A percentile compares a stretch with the other conserved stretches of the same genome.
These are phyloP conservation scores for Cajanus cajan DNA, from an alignment of 306 rosid genomes.

Conservation along the genomic window DNA sequence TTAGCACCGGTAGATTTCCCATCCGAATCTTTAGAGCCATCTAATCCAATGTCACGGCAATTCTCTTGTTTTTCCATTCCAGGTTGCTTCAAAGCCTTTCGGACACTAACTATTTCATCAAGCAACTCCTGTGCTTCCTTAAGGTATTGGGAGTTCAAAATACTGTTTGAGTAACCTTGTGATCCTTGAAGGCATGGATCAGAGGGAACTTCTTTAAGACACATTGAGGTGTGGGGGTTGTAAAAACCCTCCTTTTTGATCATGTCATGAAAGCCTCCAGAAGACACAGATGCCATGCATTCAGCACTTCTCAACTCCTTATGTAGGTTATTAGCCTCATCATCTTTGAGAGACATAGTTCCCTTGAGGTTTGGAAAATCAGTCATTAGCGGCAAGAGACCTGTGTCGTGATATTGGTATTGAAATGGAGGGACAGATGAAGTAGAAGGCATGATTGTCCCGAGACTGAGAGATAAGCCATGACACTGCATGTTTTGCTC, in stretches of 20 bases:
- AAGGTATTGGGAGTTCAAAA: conserved; percentile 51
- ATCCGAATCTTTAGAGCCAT: conserved; percentile 51
- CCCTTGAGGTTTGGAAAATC: conserved; percentile 14
- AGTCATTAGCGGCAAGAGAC: conserved; percentile 45
- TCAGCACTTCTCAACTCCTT: conserved; percentile 46
- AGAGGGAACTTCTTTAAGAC: conserved; percentile 29
- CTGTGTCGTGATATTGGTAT: conserved; percentile 48
- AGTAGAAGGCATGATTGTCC: conserved; percentile 46
- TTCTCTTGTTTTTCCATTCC: conserved; percentile 47
- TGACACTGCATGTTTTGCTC: conserved; percentile 57
- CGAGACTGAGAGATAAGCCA: conserved; percentile 75
- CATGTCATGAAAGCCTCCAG: conserved; percentile 35
- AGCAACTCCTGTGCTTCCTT: conserved; percentile 72
- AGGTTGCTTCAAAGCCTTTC: conserved; percentile 62
- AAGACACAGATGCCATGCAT: conserved; percentile 40
- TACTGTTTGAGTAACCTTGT: conserved; percentile 30
- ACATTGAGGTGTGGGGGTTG: conserved; percentile 36
- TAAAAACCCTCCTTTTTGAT: conserved; percentile 48
- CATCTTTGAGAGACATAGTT: background rate
- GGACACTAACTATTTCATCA: conserved; percentile 65
- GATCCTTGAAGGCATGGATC: conserved; percentile 41
- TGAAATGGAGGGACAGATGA: conserved; percentile 51
- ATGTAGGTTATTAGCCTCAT: conserved; percentile 23
- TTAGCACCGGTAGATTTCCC: conserved; percentile 44
- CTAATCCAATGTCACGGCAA: conserved; percentile 38